Conservation (phyloP, 345 rosid genomes). For the Theobroma cacao region DNA sequence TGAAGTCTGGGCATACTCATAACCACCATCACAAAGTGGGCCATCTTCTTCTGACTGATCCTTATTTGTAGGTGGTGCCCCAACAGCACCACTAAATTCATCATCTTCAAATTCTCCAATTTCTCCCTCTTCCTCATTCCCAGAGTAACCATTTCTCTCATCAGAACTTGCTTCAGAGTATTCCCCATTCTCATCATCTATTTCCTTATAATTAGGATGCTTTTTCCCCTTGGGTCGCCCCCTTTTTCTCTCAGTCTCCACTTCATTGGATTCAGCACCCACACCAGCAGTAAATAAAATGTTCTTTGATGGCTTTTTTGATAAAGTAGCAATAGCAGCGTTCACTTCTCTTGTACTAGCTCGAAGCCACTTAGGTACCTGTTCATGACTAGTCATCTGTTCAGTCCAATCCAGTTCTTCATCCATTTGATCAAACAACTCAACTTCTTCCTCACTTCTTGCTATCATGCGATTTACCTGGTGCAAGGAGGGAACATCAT, state of each 20-base stretch:
- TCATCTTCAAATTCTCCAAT: slow-evolving; percentile 81
- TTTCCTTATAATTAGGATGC: slow-evolving; percentile 85
- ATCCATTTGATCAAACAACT: slow-evolving; percentile 99
- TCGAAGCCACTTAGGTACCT: slow-evolving; percentile 99
- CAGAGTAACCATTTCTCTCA: slow-evolving; percentile 77
- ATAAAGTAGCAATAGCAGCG: slow-evolving; percentile 58
- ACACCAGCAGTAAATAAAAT: slow-evolving; percentile 47
- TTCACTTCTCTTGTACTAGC: slow-evolving; percentile 83
- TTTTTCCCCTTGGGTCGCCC: slow-evolving; percentile 87
- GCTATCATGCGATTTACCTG: slow-evolving; percentile 98
- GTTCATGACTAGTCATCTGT: slow-evolving; percentile 90
- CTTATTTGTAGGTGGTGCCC: slow-evolving; percentile 46
- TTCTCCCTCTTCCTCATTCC: slow-evolving; percentile 88
- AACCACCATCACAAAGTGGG: slow-evolving; percentile 47
- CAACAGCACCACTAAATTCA: slow-evolving; percentile 65
- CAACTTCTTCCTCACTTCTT: slow-evolving; percentile 92
- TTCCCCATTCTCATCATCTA: slow-evolving; percentile 86
- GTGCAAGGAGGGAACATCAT: slow-evolving; percentile 95
- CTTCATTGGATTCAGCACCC: slow-evolving; percentile 51
- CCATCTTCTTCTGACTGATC: slow-evolving; percentile 82
- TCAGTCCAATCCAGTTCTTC: slow-evolving; percentile 92
- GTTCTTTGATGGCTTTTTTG: slow-evolving; percentile 86
- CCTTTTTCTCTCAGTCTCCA: slow-evolving; percentile 78
- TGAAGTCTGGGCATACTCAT: slow-evolving; percentile 53
- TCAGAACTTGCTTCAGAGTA: slow-evolving; percentile 88